Conservation (phyloP, 306 rosid genomes). For the Inga laurina region DNA sequence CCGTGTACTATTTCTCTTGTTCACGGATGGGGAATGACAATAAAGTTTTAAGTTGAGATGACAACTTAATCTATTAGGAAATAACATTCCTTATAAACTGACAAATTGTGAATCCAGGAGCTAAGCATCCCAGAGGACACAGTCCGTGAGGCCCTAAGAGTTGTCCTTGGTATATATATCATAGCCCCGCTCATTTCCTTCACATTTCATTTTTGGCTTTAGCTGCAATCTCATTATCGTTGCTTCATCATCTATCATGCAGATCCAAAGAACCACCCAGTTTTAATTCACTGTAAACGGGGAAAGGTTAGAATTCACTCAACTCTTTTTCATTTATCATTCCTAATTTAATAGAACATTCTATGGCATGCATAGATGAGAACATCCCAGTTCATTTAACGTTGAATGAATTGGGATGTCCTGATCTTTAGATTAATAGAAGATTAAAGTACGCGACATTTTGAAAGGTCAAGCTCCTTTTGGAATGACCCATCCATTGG, state of each 20-base stretch:
- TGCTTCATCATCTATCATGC: constrained; percentile 35
- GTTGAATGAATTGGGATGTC: too few relatives aligned
- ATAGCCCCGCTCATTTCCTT: constrained; percentile 1
- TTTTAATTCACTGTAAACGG: constrained; percentile 91
- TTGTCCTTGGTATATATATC: constrained; percentile 86
- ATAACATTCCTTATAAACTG: constrained; percentile 7
- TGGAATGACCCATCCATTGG: background rate
- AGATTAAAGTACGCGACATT: background rate
- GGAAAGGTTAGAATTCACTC: constrained; percentile 68
- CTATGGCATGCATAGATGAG: background rate
- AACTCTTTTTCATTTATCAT: background rate
- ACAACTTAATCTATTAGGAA: background rate
- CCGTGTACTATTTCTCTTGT: background rate
- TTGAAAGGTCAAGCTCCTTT: background rate
- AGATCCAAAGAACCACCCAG: constrained; percentile 93
- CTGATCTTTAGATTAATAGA: too few relatives aligned
- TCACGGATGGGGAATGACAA: background rate
- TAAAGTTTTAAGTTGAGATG: constrained; percentile 1
- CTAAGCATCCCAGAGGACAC: constrained; percentile 91
- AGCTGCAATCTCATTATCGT: constrained; percentile 1
- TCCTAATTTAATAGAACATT: background rate
- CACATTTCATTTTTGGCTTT: constrained; percentile 1
- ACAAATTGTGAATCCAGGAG: constrained; percentile 61
- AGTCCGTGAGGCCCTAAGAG: constrained; percentile 89
- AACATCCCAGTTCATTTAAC: background rate